Percentiles rank a stretch among this genome's conserved stretches.
phyloP scores from a whole-genome alignment of 148 eudicot species.

The Polygonum aviculare region DNA sequence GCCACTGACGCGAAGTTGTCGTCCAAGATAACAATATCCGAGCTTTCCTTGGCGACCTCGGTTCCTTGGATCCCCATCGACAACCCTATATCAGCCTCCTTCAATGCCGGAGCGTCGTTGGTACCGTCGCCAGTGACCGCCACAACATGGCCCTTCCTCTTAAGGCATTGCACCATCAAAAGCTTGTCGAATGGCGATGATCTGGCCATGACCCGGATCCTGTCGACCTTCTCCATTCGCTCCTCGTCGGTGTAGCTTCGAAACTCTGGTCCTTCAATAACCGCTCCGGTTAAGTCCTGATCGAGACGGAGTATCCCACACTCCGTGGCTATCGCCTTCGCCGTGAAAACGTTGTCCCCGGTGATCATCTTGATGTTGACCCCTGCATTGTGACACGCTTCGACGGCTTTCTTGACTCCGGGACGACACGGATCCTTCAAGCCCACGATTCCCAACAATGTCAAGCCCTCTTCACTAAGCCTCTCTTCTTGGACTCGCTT shows the following conservation, averaged over 20 bases:
- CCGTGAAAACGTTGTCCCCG: conserved; percentile 24
- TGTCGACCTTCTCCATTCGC: conserved; percentile 18
- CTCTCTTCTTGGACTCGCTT: conserved; percentile 9
- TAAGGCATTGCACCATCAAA: conserved; percentile 24
- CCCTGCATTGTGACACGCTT: conserved; percentile 21
- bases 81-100: not conserved
- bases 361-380: conserved; percentile 30
- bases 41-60: conserved; percentile 29
- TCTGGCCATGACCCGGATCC: conserved; percentile 24
- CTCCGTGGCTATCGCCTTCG: conserved; percentile 21
- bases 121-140: conserved; percentile 34
- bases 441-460: conserved; percentile 18
- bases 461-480: conserved; percentile 8
- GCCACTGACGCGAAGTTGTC: conserved; percentile 29
- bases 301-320: conserved; percentile 20
- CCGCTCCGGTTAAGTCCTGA: conserved; percentile 9
- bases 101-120: conserved; percentile 28
- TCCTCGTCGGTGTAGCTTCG: conserved; percentile 21
- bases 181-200: conserved; percentile 32
- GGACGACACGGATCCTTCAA: conserved; percentile 26
- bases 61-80: conserved; percentile 15
- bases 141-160: conserved; percentile 25
- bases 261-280: conserved; percentile 19
- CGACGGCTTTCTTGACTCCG: conserved; percentile 23
- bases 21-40: conserved; percentile 27